A percentile compares a stretch with the other conserved stretches of the same genome.
These are phyloP conservation scores for Mycena venus DNA, from an alignment of 768 basidiomycete species.

Conservation along the genomic window DNA sequence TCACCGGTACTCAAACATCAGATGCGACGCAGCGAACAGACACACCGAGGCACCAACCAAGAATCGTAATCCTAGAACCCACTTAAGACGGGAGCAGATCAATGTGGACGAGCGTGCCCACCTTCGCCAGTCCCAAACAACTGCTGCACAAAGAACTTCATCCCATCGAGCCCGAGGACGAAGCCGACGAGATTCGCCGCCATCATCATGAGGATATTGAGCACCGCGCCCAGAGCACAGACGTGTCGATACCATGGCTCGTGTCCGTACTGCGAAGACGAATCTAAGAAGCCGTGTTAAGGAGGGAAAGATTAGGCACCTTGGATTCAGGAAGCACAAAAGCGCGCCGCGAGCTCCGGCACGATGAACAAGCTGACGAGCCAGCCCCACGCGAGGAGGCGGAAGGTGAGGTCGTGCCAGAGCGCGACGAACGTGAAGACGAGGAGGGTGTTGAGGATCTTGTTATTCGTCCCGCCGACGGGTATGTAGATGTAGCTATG, in stretches of 20 bases:
- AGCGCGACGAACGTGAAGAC: conserved; percentile 97
- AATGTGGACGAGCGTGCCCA: conserved; percentile 43
- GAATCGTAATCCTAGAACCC: conserved; percentile 72
- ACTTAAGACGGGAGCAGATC: background rate
- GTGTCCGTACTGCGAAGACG: conserved; percentile 70
- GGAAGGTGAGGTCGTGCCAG: conserved; percentile 95
- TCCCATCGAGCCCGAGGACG: conserved; percentile 89
- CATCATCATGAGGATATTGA: conserved; percentile 92
- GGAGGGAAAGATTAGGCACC: conserved; percentile 56
- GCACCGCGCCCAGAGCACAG: conserved; percentile 84
- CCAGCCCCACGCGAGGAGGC: conserved; percentile 96
- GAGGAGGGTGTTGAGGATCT: conserved; percentile 74
- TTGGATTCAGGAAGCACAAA: conserved; percentile 71
- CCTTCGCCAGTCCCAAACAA: conserved; percentile 79
- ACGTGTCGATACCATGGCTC: conserved; percentile 88
- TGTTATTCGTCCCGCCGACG: conserved; percentile 76
- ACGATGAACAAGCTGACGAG: conserved; percentile 90
- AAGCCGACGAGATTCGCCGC: conserved; percentile 95
- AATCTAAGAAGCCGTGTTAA: background rate
- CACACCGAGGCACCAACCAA: conserved; percentile 68
- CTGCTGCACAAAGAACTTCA: conserved; percentile 71
- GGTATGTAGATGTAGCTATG: conserved; percentile 94
- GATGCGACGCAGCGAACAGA: conserved; percentile 85
- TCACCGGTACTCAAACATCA: conserved; percentile 97
- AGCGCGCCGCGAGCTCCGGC: conserved; percentile 81